phyloP scores from a whole-genome alignment of 257 asterid species.

The Solanum chiquidenum region DNA sequence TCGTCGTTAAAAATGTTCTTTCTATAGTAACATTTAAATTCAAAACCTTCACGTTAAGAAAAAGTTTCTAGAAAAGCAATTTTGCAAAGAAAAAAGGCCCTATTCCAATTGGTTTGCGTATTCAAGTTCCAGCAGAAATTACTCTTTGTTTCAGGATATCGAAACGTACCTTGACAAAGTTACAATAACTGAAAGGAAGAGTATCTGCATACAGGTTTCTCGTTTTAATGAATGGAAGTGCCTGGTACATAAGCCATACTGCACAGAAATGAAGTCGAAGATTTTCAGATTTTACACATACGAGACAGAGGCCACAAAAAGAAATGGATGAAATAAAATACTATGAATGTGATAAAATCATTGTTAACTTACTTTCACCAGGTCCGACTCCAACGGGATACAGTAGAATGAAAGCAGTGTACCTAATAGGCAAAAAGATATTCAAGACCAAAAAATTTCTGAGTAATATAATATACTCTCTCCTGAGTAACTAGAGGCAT shows the following conservation, averaged over 20 bases:
- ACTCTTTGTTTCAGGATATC: background rate
- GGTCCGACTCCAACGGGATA: conserved; percentile 79
- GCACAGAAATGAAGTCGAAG: conserved; percentile 1
- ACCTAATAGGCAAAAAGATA: conserved; percentile 34
- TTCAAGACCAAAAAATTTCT: background rate
- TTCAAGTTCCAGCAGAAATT: background rate
- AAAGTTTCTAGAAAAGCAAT: too few species aligned
- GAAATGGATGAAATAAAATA: background rate
- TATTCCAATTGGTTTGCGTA: too few species aligned
- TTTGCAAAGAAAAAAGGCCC: too few species aligned
- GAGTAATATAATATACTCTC: background rate
- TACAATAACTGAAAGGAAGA: conserved; percentile 60
- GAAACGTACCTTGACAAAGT: conserved; percentile 40
- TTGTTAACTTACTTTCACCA: conserved; percentile 77
- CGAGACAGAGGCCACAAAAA: background rate
- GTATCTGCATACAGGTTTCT: conserved; percentile 51
- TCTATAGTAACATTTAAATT: too few species aligned
- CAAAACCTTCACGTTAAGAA: too few species aligned
- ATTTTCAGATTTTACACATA: background rate
- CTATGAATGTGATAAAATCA: background rate
- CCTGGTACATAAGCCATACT: conserved; percentile 95
- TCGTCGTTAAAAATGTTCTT: background rate
- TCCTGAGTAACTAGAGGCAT: background rate
- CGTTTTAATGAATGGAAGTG: conserved; percentile 67
- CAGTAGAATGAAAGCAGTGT: conserved; percentile 76